These are phyloP conservation scores for Pelargonium cotyledonis DNA, from an alignment of 441 rosid species.

Conservation along the genomic window DNA sequence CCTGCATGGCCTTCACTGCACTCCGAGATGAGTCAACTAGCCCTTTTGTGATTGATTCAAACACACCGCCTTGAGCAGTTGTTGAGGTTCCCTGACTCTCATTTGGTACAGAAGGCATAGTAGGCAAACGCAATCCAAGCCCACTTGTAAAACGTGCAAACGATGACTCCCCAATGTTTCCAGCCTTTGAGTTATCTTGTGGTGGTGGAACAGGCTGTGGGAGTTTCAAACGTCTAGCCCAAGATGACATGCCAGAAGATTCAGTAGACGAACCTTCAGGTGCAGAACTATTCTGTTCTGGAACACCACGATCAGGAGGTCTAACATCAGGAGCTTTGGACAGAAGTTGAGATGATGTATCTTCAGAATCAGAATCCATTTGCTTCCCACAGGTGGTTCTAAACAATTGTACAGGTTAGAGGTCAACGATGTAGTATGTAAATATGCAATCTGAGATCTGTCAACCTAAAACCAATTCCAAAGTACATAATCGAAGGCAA, in stretches of 20 bases:
- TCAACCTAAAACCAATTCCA: conserved; percentile 1
- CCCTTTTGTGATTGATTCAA: conserved; percentile 64
- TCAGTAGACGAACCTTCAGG: conserved; percentile 22
- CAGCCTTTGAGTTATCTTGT: conserved; percentile 26
- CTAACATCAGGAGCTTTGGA: conserved; percentile 13
- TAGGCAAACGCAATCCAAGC: conserved; percentile 45
- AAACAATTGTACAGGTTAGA: conserved; percentile 11
- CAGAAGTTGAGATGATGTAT: conserved; percentile 30
- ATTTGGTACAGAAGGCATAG: conserved; percentile 23
- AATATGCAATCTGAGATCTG: background rate
- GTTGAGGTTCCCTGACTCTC: conserved; percentile 24
- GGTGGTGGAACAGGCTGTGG: conserved; percentile 35
- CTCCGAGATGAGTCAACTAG: conserved; percentile 61
- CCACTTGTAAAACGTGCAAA: conserved; percentile 60
- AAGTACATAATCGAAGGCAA: background rate
- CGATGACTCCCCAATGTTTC: conserved; percentile 38
- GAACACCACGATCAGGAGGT: conserved; percentile 20
- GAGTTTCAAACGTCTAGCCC: conserved; percentile 44
- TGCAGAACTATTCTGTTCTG: conserved; percentile 12
- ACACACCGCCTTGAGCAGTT: conserved; percentile 37
- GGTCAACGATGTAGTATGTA: conserved; percentile 8
- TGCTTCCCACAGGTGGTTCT: conserved; percentile 14
- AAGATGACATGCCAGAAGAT: conserved; percentile 37
- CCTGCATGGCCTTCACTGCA: conserved; percentile 79
- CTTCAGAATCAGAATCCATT: conserved; percentile 47